Evolutionary conservation across 371 early-diverging fungal species (phyloP), one percentile per base, ranked within the genome.

Genomic region (Circinella minor): DNA sequence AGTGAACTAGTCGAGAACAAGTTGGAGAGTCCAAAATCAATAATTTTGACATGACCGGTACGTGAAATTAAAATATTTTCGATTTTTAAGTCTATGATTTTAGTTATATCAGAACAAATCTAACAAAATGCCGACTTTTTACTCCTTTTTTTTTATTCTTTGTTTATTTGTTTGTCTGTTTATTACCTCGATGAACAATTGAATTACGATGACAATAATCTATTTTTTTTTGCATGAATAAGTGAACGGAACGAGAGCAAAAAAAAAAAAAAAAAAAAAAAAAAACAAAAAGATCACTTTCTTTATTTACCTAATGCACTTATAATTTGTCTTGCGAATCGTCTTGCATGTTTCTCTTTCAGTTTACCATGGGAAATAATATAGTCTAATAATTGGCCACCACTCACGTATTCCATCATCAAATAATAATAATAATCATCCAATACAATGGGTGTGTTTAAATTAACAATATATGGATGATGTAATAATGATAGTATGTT

Each of bases 21-120:
- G 73, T 97, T 97, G 17, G 95, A 92, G 27, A 98, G 82, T 0
- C 99, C 99, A 88, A 98, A 98, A 79, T 98, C 98, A 67, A 95
- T 92, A 27, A 95, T 89, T 74, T 95, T 94, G 74, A 94, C 89
- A 66, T 88, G 67, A 38, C 67, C 71, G 6, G 71, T 47, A 17
- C 71, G 67, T 17, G 67, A 71, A 34, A 71, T 63, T 49, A 71
- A 27, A 39, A 71, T 67, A 36, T 71, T 71, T 57, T 71, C 71
- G 14, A 71, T 67, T 57, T 71, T 71, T n/a, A 71, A 55, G 62
- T 71, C 71, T 57, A 91, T 89, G 51, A 70, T 75, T 75, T 93
- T 94, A 65, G 11, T 17, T 47, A 65, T 59, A 10, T 34, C 47
- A 51, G 15, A 17, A 51, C 8, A 57, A 34, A 34, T 10, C 1